phyloP scores from a whole-genome alignment of 495 filamentous ascomycete species.

The Glonium stellatum region DNA sequence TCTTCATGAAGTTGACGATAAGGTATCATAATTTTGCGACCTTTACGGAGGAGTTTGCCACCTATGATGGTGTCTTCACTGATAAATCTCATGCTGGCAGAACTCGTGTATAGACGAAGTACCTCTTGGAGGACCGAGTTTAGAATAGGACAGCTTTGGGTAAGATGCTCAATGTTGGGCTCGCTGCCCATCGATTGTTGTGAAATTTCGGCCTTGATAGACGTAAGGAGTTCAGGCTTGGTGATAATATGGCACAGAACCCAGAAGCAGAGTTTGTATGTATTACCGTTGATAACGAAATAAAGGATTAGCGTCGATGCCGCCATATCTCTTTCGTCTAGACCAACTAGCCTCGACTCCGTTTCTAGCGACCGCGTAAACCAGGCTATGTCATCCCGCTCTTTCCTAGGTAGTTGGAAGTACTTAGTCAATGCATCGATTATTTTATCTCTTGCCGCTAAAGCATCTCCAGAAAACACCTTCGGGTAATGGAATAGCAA shows the following conservation, averaged over 20 bases:
- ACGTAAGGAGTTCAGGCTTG: conserved; percentile 11
- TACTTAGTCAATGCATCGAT: neutral
- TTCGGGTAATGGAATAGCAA: neutral
- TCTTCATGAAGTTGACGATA: conserved; percentile 9
- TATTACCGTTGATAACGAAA: conserved; percentile 26
- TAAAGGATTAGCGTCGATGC: neutral
- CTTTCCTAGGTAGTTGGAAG: neutral
- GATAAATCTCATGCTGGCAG: conserved; percentile 3
- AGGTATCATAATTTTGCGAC: conserved; percentile 14
- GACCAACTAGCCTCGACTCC: neutral
- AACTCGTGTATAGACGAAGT: conserved; percentile 6
- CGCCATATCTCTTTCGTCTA: neutral
- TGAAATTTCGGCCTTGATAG: conserved; percentile 20
- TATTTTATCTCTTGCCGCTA: neutral
- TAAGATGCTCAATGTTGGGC: conserved; percentile 12
- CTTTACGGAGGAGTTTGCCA: conserved; percentile 9
- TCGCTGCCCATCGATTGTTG: neutral
- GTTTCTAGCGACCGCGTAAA: neutral
- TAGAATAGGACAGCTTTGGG: conserved; percentile 20
- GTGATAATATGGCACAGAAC: conserved; percentile 24
- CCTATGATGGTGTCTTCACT: conserved; percentile 3
- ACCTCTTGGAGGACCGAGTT: conserved; percentile 9
- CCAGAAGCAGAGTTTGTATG: conserved; percentile 33
- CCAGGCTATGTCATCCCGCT: neutral
- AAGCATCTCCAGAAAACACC: neutral